Conservation (phyloP, 2,329 filamentous ascomycete species). For the Microdochium trichocladiopsis region DNA sequence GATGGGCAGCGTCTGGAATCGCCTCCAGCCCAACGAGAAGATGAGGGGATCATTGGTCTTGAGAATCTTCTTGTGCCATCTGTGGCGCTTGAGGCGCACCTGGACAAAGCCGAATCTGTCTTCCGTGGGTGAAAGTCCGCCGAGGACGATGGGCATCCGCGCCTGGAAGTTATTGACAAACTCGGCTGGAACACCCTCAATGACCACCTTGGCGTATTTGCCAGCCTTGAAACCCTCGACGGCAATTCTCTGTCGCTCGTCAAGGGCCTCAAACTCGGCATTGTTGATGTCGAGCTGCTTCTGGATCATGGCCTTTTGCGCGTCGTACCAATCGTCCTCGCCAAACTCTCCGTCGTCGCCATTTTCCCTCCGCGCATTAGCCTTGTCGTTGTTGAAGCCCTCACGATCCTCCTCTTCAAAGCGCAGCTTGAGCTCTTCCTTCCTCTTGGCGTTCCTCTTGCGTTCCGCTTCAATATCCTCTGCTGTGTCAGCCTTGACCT, state of each 20-base stretch:
- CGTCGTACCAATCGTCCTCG: conserved; percentile 98
- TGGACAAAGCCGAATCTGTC: conserved; percentile 95
- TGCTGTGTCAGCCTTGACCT: conserved; percentile 34
- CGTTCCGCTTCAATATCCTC: conserved; percentile 77
- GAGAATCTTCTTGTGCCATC: conserved; percentile 98
- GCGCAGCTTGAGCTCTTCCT: conserved; percentile 88
- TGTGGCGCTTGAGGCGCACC: conserved; percentile 90
- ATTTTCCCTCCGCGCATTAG: conserved; percentile 63
- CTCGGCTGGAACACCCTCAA: conserved; percentile 85
- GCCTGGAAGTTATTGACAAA: conserved; percentile 80
- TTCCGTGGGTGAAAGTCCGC: conserved; percentile 88
- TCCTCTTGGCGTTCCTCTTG: conserved; percentile 81
- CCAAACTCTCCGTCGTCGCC: conserved; percentile 74
- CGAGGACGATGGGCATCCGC: conserved; percentile 76
- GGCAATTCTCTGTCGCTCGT: conserved; percentile 72
- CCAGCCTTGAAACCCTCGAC: conserved; percentile 90
- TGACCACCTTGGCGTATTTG: conserved; percentile 84
- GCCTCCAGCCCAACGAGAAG: conserved; percentile 91
- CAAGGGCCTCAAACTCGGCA: conserved; percentile 81
- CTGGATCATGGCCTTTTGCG: conserved; percentile 88
- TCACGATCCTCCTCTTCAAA: conserved; percentile 99
- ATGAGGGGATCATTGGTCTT: conserved; percentile 98
- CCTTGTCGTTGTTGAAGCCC: conserved; percentile 86
- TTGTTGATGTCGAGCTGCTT: conserved; percentile 97
- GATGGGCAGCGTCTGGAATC: conserved; percentile 87